Conservation (phyloP, 2,329 filamentous ascomycete genomes). For the Seiridium cupressi region DNA sequence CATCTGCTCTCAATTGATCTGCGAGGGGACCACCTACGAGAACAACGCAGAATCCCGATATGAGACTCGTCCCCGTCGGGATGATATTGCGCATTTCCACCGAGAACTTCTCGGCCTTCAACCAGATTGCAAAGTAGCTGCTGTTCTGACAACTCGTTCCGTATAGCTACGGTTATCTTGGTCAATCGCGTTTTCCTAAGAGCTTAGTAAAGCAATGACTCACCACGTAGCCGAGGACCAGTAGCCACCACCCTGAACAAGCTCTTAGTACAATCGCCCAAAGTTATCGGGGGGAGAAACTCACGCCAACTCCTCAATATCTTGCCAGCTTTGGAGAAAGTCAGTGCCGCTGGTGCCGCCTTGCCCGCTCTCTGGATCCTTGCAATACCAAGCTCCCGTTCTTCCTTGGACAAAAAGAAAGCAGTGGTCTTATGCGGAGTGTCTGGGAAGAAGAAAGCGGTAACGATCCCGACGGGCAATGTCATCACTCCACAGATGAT, state of each 20-base stretch:
- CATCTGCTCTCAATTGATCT: not conserved
- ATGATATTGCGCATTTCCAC: conserved; percentile 5
- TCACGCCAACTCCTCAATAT: not conserved
- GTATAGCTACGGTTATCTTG: not conserved
- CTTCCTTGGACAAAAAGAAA: not conserved
- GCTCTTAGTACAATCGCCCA: not conserved
- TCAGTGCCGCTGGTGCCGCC: not conserved
- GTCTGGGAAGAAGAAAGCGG: conserved; percentile 5
- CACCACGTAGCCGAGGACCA: conserved; percentile 6
- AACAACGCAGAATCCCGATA: conserved; percentile 1
- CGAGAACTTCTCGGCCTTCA: conserved; percentile 4
- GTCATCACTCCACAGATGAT: conserved; percentile 9
- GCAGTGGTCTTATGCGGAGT: conserved; percentile 5
- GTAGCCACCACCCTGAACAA: not conserved
- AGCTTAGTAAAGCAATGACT: not conserved
- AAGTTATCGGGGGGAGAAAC: not conserved
- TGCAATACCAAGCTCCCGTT: not conserved
- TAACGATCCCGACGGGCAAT: not conserved
- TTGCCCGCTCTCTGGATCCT: conserved; percentile 2
- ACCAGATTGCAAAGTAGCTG: conserved; percentile 7
- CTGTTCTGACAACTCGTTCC: not conserved
- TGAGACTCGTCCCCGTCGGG: conserved; percentile 5
- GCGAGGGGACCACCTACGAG: not conserved
- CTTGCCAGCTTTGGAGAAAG: not conserved
- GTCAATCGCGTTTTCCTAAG: not conserved